Evolutionary conservation across 2,329 filamentous ascomycete species (phyloP), one percentile per base, ranked within the genome.

Genomic region (Pleomassaria siparia): DNA sequence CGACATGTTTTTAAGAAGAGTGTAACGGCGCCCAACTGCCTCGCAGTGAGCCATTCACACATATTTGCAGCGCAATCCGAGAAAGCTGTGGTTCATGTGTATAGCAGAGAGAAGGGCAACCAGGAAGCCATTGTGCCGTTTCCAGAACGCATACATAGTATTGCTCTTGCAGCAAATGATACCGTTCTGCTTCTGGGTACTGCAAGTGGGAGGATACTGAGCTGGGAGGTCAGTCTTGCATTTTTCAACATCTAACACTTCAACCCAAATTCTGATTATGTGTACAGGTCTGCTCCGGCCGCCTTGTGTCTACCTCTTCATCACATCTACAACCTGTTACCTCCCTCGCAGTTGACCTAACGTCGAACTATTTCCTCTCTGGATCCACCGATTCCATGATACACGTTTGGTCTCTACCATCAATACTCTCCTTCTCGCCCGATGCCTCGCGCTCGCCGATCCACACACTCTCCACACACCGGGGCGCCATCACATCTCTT

Each of bases 51-150:
- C 71, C 78, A 82, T 36, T 86, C 86, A 16, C 94, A 99, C 68
- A 80, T 97, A 39, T 99, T 96, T 68, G 87, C 91, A 3, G 92
- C 90, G 3, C 94, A 99, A 70, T 81, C 87, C 41, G 91, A 91
- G 55, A 97, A 96, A 72, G 89, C 91, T 0, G 88, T 95, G 33
- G 81, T 99, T 1, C 89, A 97, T 72, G 90, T 99, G 46, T 99
- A 97, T 73, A 91, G 83, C 48, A 82, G 91, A 46, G 80, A 85
- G 49, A 88, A 88, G 54, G 88, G 88, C 22, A 94, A 88, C 60
- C 91, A 96, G 66, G 92, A 97, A 73, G 88, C 89, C 6, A 81
- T 89, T 15, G 84, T 97, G 16, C 87, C 91, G 0, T 95, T 99
- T 62, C 85, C 88, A 0, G 92, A 97, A 72, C 83, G 85, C 60